Percentiles rank a stretch among this genome's conserved stretches.
These are phyloP conservation scores for Perkinsus olseni DNA, from an alignment of 169 alveolate genomes.

Conservation along the genomic window DNA sequence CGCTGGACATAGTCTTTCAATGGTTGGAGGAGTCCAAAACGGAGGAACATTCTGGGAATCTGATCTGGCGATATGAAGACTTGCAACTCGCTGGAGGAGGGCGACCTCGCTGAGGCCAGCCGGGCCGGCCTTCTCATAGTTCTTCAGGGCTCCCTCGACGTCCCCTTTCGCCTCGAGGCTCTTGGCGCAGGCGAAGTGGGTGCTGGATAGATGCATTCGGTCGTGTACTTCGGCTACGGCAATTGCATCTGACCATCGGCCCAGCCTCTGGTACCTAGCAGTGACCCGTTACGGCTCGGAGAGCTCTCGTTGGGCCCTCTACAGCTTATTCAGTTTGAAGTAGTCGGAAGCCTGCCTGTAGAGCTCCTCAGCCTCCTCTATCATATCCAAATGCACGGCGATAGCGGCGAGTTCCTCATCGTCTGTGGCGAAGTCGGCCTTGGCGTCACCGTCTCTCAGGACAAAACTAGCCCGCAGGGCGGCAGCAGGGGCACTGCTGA, in stretches of 20 bases:
- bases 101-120: not conserved
- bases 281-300: not conserved
- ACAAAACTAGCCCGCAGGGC: not conserved
- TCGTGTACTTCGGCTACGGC: constrained; percentile 58
- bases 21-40: not conserved
- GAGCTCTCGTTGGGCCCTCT: not conserved
- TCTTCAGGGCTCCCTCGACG: constrained; percentile 52
- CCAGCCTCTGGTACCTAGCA: constrained; percentile 42
- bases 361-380: constrained; percentile 68
- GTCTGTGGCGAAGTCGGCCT: not conserved
- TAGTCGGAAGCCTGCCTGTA: constrained; percentile 55
- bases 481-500: not conserved
- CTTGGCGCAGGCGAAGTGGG: constrained; percentile 65
- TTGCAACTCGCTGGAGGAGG: not conserved
- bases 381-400: constrained; percentile 67
- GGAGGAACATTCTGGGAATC: not conserved
- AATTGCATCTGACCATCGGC: constrained; percentile 64
- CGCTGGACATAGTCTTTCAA: not conserved
- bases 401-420: constrained; percentile 75
- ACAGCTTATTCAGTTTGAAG: constrained; percentile 58
- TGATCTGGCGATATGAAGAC: not conserved
- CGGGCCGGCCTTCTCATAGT: constrained; percentile 55
- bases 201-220: constrained; percentile 61
- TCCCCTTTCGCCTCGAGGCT: constrained; percentile 37
- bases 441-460: not conserved